Percentiles rank a stretch among this genome's conserved stretches.
phyloP scores from a whole-genome alignment of 345 rosid species.

The Psidium guajava region DNA sequence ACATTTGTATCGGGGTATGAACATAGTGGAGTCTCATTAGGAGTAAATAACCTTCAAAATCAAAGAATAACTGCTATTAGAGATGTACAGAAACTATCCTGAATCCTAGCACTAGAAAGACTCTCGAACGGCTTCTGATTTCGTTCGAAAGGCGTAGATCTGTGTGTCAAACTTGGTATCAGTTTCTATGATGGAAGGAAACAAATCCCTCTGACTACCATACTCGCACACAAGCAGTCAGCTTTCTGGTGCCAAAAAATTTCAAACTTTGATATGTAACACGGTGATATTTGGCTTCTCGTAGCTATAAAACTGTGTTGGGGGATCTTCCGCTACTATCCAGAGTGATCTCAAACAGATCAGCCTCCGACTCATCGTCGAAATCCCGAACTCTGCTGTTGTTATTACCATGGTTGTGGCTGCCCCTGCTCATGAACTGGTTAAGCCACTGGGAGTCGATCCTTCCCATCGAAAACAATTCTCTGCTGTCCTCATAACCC shows the following conservation, averaged over 20 bases:
- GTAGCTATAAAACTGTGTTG: neutral
- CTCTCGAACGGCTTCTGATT: neutral
- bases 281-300: neutral
- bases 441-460: slow-evolving; percentile 31
- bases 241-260: neutral
- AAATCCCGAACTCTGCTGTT: slow-evolving; percentile 22
- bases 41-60: neutral
- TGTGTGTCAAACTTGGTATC: neutral
- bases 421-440: slow-evolving; percentile 25
- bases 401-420: slow-evolving; percentile 17
- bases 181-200: neutral
- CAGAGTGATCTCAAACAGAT: slow-evolving; percentile 74
- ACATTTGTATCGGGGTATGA: neutral
- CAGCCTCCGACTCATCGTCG: slow-evolving; percentile 86
- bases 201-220: neutral
- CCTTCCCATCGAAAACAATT: slow-evolving; percentile 1
- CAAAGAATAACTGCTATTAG: neutral
- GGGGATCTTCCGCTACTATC: slow-evolving; percentile 44
- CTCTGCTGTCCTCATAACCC: slow-evolving; percentile 9
- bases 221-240: neutral
- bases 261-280: neutral
- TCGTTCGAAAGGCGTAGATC: neutral
- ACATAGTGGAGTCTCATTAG: neutral
- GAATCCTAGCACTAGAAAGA: neutral
- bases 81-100: neutral